These are phyloP conservation scores for Endogone sp. DNA, from an alignment of 192 early-diverging fungal genomes.

Conservation along the genomic window DNA sequence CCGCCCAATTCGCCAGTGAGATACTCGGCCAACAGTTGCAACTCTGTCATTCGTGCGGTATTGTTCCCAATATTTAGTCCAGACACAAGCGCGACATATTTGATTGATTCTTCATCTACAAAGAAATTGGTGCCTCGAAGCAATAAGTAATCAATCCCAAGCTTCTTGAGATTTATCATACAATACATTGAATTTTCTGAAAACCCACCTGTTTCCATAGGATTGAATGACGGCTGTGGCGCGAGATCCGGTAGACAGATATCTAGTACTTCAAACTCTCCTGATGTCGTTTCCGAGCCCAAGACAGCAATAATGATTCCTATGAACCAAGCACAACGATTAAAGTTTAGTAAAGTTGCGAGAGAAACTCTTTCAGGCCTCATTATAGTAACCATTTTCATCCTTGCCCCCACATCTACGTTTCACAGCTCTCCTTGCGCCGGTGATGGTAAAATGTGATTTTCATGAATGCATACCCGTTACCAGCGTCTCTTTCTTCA, in stretches of 20 bases:
- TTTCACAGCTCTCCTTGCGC: no score
- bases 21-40: conserved; percentile 76
- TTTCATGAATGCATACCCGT: conserved; percentile 61
- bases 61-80: conserved; percentile 67
- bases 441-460: background rate
- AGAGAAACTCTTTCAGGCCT: no score
- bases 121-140: background rate
- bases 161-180: no score
- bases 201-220: conserved; percentile 29
- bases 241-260: conserved; percentile 70
- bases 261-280: conserved; percentile 84
- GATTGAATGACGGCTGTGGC: conserved; percentile 38
- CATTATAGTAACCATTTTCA: no score
- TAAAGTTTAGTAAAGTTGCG: no score
- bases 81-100: conserved; percentile 77
- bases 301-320: conserved; percentile 76
- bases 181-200: no score
- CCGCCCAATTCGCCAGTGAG: conserved; percentile 72
- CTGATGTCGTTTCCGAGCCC: conserved; percentile 69
- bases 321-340: no score
- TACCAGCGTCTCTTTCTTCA: conserved; percentile 55
- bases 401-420: no score
- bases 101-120: background rate
- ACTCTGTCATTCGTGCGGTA: conserved; percentile 44
- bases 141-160: no score